A percentile compares a stretch with the other conserved stretches of the same genome.
Evolutionary conservation across 2,329 filamentous ascomycete genomes (phyloP).

Genomic region (Pestalotiopsis fici): DNA sequence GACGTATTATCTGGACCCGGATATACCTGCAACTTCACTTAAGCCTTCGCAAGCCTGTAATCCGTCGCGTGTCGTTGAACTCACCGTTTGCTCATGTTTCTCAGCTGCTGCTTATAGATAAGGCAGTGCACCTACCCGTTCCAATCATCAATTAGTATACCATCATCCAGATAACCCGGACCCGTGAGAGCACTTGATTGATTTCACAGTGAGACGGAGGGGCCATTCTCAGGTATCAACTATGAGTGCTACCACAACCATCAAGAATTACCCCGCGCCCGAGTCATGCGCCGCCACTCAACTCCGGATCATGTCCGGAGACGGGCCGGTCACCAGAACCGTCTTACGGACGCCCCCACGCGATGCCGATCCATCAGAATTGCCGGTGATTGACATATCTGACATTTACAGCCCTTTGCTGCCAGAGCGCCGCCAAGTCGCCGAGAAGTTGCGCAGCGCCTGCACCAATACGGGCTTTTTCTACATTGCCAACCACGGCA

Average conservation of each 20-base stretch:
- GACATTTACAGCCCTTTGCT: slow-evolving; percentile 35
- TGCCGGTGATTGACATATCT: slow-evolving; percentile 45
- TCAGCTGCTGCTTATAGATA: no score
- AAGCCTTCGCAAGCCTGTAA: no score
- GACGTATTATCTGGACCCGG: not conserved
- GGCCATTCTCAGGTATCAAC: not conserved
- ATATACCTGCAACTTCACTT: not conserved
- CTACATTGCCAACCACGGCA: slow-evolving; percentile 36
- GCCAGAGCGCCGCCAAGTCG: slow-evolving; percentile 36
- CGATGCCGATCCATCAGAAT: slow-evolving; percentile 25
- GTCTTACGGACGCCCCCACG: slow-evolving; percentile 22
- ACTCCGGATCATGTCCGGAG: slow-evolving; percentile 24
- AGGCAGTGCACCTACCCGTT: no score
- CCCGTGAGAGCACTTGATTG: not conserved
- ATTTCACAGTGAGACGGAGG: not conserved
- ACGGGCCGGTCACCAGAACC: slow-evolving; percentile 21
- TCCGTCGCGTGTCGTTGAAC: no score
- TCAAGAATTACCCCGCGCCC: not conserved
- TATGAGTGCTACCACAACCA: not conserved
- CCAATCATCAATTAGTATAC: no score
- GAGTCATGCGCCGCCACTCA: slow-evolving; percentile 14
- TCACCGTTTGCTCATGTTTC: no score
- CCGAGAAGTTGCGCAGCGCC: slow-evolving; percentile 39
- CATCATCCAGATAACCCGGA: not conserved
- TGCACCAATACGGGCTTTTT: slow-evolving; percentile 45